phyloP scores from a whole-genome alignment of 768 basidiomycete species.

The Suillus bovinus region DNA sequence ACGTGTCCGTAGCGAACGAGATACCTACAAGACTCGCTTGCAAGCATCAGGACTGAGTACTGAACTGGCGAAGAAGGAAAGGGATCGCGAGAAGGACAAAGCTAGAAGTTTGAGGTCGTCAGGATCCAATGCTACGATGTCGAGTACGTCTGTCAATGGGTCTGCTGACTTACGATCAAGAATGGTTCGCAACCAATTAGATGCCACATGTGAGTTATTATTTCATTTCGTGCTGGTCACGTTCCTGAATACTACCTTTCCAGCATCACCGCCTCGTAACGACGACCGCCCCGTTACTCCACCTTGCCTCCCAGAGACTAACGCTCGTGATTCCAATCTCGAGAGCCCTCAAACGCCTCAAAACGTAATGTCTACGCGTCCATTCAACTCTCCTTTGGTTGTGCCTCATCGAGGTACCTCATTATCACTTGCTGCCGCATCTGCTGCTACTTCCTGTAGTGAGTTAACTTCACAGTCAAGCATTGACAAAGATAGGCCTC shows the following conservation, averaged over 20 bases:
- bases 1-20: constrained; percentile 79
- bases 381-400: constrained; percentile 13
- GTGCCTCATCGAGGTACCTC: constrained; percentile 26
- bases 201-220: constrained; percentile 32
- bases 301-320: constrained; percentile 18
- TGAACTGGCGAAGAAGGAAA: constrained; percentile 41
- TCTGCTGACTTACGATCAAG: constrained; percentile 27
- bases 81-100: constrained; percentile 19
- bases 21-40: constrained; percentile 48
- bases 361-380: constrained; percentile 1
- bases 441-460: constrained; percentile 8
- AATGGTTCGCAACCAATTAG: constrained; percentile 30
- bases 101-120: constrained; percentile 18
- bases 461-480: constrained; percentile 29
- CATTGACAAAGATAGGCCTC: not conserved
- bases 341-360: constrained; percentile 11
- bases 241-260: not conserved
- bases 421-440: constrained; percentile 15
- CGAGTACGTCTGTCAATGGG: constrained; percentile 17
- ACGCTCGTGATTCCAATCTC: constrained; percentile 9
- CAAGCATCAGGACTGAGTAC: constrained; percentile 32
- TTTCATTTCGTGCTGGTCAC: not conserved
- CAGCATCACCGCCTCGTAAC: constrained; percentile 13
- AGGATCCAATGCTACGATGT: constrained; percentile 24
- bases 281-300: constrained; percentile 26